phyloP scores from a whole-genome alignment of 768 basidiomycete genomes.

The Serendipita sp. region DNA sequence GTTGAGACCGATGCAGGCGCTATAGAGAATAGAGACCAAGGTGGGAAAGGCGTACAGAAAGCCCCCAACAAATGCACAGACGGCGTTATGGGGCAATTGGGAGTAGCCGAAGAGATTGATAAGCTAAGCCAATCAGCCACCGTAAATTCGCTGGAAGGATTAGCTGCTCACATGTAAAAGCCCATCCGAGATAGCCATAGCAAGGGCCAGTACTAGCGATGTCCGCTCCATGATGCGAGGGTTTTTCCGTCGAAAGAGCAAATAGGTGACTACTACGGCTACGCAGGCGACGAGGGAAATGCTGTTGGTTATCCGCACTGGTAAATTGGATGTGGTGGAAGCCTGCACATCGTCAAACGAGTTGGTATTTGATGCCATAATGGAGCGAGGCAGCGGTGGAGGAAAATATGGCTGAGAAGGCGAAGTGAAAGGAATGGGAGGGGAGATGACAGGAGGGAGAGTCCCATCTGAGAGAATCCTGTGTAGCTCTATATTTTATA shows the following conservation, averaged over 20 bases:
- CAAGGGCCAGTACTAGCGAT: slow-evolving; percentile 3
- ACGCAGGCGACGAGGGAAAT: slow-evolving; percentile 7
- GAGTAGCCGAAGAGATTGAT: slow-evolving; percentile 8
- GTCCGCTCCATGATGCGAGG: slow-evolving; percentile 8
- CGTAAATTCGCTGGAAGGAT: no score
- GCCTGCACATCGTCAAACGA: background rate
- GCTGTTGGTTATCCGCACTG: background rate
- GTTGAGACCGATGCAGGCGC: slow-evolving; percentile 6
- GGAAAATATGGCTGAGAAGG: background rate
- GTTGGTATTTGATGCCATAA: background rate
- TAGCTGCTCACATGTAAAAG: slow-evolving; percentile 5
- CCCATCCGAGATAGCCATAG: slow-evolving; percentile 8
- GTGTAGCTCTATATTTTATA: no score
- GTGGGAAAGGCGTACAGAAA: slow-evolving; percentile 7
- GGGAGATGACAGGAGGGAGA: background rate
- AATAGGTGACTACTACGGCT: slow-evolving; percentile 3
- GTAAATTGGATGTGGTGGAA: slow-evolving; percentile 1
- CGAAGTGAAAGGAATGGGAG: background rate
- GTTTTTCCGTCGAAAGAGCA: background rate
- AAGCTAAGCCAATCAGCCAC: background rate
- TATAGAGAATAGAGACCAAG: slow-evolving; percentile 7
- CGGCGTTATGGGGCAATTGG: slow-evolving; percentile 4
- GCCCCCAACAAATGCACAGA: slow-evolving; percentile 8
- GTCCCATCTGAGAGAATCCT: no score
- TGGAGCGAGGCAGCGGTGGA: background rate